Percentiles rank a stretch among this genome's conserved stretches.
Evolutionary conservation across 169 alveolate genomes (phyloP).

Genomic region (Plasmodium yoelii): DNA sequence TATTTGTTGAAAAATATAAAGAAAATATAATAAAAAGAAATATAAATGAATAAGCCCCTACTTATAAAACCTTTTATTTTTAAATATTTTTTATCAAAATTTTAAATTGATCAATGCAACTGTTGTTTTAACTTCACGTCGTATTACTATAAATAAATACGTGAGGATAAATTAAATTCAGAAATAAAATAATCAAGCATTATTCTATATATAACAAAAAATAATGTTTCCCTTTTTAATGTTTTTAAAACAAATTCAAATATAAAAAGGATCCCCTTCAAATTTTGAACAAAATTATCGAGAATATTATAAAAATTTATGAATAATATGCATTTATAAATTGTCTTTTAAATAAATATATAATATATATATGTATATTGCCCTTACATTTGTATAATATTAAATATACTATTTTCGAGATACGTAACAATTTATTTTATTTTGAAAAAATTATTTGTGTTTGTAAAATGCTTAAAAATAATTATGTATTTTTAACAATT

Average conservation of each 20-base stretch:
- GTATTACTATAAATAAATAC: no score
- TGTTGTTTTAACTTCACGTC: no score
- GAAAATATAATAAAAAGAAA: neutral
- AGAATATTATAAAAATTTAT: neutral
- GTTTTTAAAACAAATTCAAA: neutral
- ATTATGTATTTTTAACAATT: neutral
- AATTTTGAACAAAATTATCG: neutral
- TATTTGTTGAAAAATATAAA: neutral
- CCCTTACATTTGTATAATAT: neutral
- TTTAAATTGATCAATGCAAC: no score
- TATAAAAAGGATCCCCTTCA: neutral
- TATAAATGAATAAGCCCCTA: conserved; percentile 6
- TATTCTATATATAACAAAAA: no score
- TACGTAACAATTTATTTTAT: neutral
- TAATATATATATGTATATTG: neutral
- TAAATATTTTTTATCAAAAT: no score
- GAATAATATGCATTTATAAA: neutral
- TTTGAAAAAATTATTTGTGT: neutral
- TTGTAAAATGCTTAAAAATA: neutral
- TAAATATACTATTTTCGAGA: neutral
- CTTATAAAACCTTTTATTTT: conserved; percentile 1
- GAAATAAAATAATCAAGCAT: no score
- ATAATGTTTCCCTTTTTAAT: neutral
- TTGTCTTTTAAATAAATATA: neutral
- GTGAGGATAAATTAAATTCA: no score